Evolutionary conservation across 257 asterid genomes (phyloP), one percentile per base, ranked within the genome.

Genomic region (Cordia subcordata): DNA sequence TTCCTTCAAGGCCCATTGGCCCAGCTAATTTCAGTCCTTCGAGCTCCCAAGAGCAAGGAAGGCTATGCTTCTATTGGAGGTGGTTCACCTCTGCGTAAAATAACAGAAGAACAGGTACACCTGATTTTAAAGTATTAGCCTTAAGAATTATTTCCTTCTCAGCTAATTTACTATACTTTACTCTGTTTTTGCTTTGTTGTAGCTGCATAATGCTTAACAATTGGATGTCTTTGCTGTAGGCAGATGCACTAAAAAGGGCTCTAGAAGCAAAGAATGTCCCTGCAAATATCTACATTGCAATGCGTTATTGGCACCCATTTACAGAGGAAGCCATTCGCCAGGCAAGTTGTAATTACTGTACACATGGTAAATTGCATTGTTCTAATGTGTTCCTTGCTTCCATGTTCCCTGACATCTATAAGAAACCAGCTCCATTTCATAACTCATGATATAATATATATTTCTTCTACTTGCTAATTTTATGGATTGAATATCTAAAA

Each of bases 41-140:
- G 97, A 57, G 97, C 99, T 68, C 96, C 96, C 23, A 92, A 92
- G 69, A 92, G 96, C 76, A 92, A 88, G 79, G 97, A 88, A 77
- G 99, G 91, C 5, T 92, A 88, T 77, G 95, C 97, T 79, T 81
- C 99, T 65, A 92, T 88, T 68, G 97, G 99, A 66, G 99, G 99
- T 49, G 99, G 99, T 68, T 92, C 99, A 13, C 99, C 99, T 61
- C 67, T 92, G 61, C 96, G 96, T 64, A 86, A 80, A 72, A 88
- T 88, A 59, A 92, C 99, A 8, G 72, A 92, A 49, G 96, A 88
- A 68, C 97, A 92, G 96, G 99, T 92, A 67, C n/a, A 49, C 16
- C 15, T 37, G 39, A 13, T 35, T 21, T 5, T 17, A 21, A 3
- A 22, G 21, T 45, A 22, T 35, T 38, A 38, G 8, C 1, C 16